A percentile compares a stretch with the other conserved stretches of the same genome.
These are phyloP conservation scores for Paecilomyces sp. DNA, from an alignment of 2,329 filamentous ascomycete genomes.

Conservation along the genomic window DNA sequence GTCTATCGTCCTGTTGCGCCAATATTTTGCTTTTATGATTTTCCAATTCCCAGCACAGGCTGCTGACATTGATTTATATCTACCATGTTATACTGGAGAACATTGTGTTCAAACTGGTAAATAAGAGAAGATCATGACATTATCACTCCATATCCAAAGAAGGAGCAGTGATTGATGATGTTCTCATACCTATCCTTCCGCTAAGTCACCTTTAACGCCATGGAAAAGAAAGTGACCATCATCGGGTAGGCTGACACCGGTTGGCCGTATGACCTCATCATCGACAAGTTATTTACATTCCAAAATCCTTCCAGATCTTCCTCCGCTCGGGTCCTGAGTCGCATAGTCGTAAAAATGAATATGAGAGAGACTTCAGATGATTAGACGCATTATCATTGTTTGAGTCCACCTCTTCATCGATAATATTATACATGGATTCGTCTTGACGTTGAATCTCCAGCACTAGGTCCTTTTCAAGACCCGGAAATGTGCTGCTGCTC, in stretches of 20 bases:
- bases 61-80: background rate
- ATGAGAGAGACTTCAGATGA: background rate
- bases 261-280: background rate
- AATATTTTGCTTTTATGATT: too few species aligned
- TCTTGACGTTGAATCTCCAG: background rate
- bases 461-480: background rate
- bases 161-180: background rate
- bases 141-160: background rate
- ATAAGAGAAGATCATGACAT: background rate
- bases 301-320: background rate
- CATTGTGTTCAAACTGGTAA: background rate
- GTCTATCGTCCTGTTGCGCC: too few species aligned
- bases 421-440: background rate
- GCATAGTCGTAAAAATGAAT: background rate
- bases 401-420: background rate
- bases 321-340: background rate
- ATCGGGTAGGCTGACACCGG: background rate
- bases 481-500: background rate
- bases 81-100: background rate
- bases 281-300: background rate
- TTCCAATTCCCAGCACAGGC: too few species aligned
- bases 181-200: background rate
- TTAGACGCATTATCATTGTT: background rate
- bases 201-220: background rate
- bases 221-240: background rate